Base-by-base conservation (phyloP, 768 basidiomycete species). In the Astraeus odoratus region DNA sequence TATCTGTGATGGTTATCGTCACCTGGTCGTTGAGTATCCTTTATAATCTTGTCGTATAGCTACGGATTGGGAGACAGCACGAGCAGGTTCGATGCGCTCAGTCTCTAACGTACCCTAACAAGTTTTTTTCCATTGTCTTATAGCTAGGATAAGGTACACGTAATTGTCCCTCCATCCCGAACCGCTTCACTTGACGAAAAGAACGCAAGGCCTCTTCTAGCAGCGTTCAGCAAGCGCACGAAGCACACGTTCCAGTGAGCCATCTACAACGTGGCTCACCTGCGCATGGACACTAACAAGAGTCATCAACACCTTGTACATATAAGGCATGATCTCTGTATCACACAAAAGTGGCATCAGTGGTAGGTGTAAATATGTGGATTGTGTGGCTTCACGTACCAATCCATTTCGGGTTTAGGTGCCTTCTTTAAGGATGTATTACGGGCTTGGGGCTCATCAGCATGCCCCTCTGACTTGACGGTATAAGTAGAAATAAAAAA, bases 111-210 rank as follows among this genome's bases (percentile, higher is more conserved):
- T 98, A 12, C 96, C 96, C 93, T 97, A 60, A 20, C 16, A n/a
- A 4, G 12, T n/a, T 5, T 4, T 47, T 3, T 51, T 25, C 20
- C 1, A 22, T 8, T 27, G n/a, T 5, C 13, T 5, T 27, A 34
- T 15, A 27, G 18, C 41, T 26, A 8, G 24, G 7, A 30, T 23
- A 22, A 73, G 85, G 47, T 61, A 96, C 94, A 39, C 90, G 80
- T 36, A 99, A 75, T 95, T 98, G 98, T 8, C 96, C 96, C 24
- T 96, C 96, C 84, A 97, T 96, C 15, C 94, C 93, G 58, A 96
- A 97, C 39, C 83, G 77, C 57, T 83, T 85, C 33, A 98, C 81
- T 64, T 93, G 83, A 54, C 77, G 78, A 76, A 99, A 94, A 64
- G 83, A 88, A 12, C 72, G 75, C 44, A 97, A 70, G 0, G 93